Base-by-base conservation (phyloP, 345 rosid species). In the Dipteronia sinensis region DNA sequence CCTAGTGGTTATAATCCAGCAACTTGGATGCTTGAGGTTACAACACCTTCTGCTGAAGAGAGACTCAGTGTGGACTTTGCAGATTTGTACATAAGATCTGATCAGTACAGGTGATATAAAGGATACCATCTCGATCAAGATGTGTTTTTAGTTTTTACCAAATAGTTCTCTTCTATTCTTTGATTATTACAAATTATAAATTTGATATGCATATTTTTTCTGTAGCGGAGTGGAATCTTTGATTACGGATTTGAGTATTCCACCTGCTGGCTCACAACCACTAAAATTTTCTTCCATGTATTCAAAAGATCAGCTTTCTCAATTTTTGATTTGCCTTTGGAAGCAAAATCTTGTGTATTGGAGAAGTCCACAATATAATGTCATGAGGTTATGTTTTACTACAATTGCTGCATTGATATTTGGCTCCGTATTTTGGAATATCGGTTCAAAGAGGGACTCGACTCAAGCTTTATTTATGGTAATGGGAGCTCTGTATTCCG, bases 221-320 rank as follows among this genome's bases (percentile, higher is more conserved):
- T 53, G 56, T 61, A 95, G 99, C 87, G 88, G 72, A 76, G 98
- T 93, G 78, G 96, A 93, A 83, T 80, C 83, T 82, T 76, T 88
- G 64, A 95, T 92, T 76, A 75, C 77, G 72, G 81, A 77, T 23
- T 75, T 86, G 34, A 88, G 89, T 67, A 78, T 72, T 2, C 88
- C 89, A 2, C 77, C 82, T 6, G 67, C 82, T 0, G 91, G 88
- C 74, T 85, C 91, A 4, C 83, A 83, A 51, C 76, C 88, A 20
- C 75, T 95, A 73, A 84, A 80, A 55, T 95, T 95, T 77, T 49
- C 78, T 38, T 83, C 99, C 59, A 80, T 80, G 64, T 92, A 82
- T 79, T 83, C 99, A 27, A 93, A 87, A 85, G 80, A 81, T 77
- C 74, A 73, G 25, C 12, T 71, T 42, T 78, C 94, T 73, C 98